Evolutionary conservation across 2,329 filamentous ascomycete genomes (phyloP), one percentile per base, ranked within the genome.

Genomic region (Penicillium sp.): DNA sequence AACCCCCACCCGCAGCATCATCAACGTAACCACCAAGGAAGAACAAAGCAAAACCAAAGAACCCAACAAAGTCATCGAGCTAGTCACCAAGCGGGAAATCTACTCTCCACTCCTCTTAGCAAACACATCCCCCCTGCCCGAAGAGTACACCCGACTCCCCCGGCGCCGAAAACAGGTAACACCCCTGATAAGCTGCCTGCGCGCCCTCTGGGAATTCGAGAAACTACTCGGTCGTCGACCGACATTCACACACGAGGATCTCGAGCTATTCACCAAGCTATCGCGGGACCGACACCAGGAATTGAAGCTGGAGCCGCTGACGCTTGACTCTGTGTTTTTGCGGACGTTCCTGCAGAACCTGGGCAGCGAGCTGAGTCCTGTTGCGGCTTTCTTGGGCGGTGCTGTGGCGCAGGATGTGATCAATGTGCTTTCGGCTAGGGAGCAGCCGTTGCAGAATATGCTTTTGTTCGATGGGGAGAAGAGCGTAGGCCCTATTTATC

Each of bases 391-490:
- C 50, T 76, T 99, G 10, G 93, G 93, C 41, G 93, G 91, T 9
- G 84, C 91, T 68, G 79, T 99, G 13, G 89, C 92, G 0, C 93
- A 99, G 72, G 93, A 99, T 66, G 90, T 95, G 43, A 97, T 99
- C 73, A 97, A 97, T 63, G 91, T 96, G 28, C 80, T 97, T 5
- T 89, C 91, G 41, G 84, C 88, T 66, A 84, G 87, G 34, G 90
- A 97, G 73, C 93, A 96, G 70, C 93, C 93, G 0, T 87, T 99
- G 35, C 93, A 99, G 73, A 99, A 99, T 69, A 83, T 95, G 67
- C 80, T 95, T 41, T 76, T 97, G 16, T 95, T 97, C 63, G 90
- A 97, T 67, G 91, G 91, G 12, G 87, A 89, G 59, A 80, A 79
- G 38, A 87, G 88, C 70, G 81, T 88, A 57, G 88, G 87, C 0